A percentile compares a stretch with the other conserved stretches of the same genome.
Conservation (phyloP, 257 asterid species). For the Rubia yunnanensis region DNA sequence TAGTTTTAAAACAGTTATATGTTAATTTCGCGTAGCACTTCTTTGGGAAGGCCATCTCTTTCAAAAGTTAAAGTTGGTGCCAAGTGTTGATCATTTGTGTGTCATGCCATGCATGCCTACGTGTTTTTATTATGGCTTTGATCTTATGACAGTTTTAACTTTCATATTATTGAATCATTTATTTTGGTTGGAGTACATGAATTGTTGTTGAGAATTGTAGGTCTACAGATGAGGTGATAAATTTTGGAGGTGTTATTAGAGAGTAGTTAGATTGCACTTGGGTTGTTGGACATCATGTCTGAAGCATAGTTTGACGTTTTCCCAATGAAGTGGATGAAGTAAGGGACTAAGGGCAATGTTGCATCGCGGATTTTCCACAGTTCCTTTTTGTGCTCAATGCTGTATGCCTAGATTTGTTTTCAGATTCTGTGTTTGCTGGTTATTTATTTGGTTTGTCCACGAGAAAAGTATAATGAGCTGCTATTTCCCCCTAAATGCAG, state of each 20-base stretch:
- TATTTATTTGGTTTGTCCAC: background rate
- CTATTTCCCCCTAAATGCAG: conserved; percentile 34
- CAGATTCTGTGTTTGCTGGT: background rate
- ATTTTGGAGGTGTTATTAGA: background rate
- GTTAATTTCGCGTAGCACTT: no score
- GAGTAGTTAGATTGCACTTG: background rate
- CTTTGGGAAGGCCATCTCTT: no score
- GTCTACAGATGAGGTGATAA: background rate
- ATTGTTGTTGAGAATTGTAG: background rate
- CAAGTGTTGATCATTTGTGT: no score
- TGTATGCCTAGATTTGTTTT: background rate
- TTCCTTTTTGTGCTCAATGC: background rate
- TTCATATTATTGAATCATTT: no score
- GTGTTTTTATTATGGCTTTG: background rate
- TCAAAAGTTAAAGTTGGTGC: no score
- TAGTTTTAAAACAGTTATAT: no score
- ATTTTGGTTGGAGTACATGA: background rate
- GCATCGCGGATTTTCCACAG: background rate
- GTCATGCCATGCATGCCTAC: background rate
- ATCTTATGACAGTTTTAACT: no score
- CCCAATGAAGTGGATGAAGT: background rate
- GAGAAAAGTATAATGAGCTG: conserved; percentile 6
- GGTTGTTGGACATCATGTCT: background rate
- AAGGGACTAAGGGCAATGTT: background rate
- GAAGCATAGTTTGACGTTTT: background rate